These are phyloP conservation scores for Gynostemma pentaphyllum DNA, from an alignment of 306 rosid species.

Conservation along the genomic window DNA sequence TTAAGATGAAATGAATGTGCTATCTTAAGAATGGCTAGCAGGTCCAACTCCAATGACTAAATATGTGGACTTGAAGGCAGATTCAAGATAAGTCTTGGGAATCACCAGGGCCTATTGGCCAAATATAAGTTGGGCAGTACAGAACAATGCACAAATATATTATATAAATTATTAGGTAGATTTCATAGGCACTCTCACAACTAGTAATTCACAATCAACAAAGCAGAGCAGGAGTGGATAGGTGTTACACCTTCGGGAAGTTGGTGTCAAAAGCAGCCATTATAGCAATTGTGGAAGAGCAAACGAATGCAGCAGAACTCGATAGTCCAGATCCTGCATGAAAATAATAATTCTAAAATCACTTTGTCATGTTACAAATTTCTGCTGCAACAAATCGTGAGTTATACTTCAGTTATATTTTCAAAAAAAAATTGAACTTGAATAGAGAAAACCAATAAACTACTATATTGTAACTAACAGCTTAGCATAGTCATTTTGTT, in stretches of 20 bases:
- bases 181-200: background rate
- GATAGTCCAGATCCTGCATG: conserved; percentile 87
- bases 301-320: conserved; percentile 96
- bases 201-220: background rate
- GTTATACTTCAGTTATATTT: background rate
- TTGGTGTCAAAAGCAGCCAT: conserved; percentile 82
- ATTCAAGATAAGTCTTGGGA: background rate
- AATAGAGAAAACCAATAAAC: background rate
- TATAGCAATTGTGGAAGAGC: conserved; percentile 87
- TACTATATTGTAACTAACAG: conserved; percentile 1
- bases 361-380: background rate
- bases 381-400: background rate
- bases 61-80: background rate
- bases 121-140: background rate
- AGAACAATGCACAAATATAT: background rate
- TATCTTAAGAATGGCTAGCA: too few relatives aligned
- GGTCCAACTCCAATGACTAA: background rate
- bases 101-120: background rate
- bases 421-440: background rate
- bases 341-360: background rate
- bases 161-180: background rate
- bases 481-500: background rate
- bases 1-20: background rate
- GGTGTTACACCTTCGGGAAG: conserved; percentile 58
- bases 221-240: background rate